Base-by-base conservation (phyloP, 148 eudicot species). In the Amaranthus palmeri region DNA sequence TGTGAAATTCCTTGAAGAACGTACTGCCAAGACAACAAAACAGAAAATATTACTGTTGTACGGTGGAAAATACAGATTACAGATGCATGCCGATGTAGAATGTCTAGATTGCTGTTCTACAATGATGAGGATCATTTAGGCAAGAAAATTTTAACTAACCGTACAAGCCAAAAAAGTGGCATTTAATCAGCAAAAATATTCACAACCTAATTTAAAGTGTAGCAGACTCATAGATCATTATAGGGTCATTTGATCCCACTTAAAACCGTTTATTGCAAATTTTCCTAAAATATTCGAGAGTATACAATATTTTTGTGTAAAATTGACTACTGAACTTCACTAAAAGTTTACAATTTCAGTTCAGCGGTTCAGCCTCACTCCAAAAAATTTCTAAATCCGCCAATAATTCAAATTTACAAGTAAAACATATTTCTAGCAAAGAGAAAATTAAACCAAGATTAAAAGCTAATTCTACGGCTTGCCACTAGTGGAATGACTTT, bases 1-100 rank as follows among this genome's bases (percentile, higher is more conserved):
- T 79, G 75, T 93, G 97, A 71, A 83, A 87, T 63, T 93, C 86
- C 80, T 87, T 87, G 76, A 93, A 91, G 80, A 91, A 93, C 25
- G 98, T 93, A 80, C 98, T 90, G 92, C 78, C 51, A 83, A 47
- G 76, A 36, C 44, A 63, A 7, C 12, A 41, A 56, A 65, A 54
- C n/a, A 61, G 17, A 8, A 25, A 76, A 52, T 3, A 14, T n/a
- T 8, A 56, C 13, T 54, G 49, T 0, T 51, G 42, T 36, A 54
- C 0, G 49, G 3, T 57, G 2, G 8, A 52, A n/a, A 68, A 10
- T 72, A 49, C 54, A 71, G 50, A 48, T 11, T 72, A 49, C 54
- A 71, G 50, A 48, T 11, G 67, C 10, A 61, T 10, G 44, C 8
- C 43, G 44, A 17, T 3, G 10, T 57, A 53, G 54, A 36, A 73